Evolutionary conservation across 805 yeast genomes (phyloP).

Genomic region (Myxozyma nipponensis): DNA sequence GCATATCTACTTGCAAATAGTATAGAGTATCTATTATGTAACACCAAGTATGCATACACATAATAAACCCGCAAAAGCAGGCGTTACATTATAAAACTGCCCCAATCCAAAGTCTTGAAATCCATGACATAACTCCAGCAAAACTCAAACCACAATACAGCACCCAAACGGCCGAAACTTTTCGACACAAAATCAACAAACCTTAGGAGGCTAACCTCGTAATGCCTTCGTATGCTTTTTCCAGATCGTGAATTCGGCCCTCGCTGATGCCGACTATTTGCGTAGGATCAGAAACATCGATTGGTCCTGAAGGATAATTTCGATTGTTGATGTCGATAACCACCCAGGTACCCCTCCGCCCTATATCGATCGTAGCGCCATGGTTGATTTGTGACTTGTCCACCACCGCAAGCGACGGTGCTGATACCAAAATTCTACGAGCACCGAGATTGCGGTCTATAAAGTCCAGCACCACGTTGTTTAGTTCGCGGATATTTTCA

Average conservation of each 20-base stretch:
- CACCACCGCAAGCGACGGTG: conserved; percentile 23
- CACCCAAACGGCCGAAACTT: too few relatives aligned
- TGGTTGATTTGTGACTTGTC: conserved; percentile 17
- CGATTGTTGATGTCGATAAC: conserved; percentile 20
- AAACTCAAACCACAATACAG: too few relatives aligned
- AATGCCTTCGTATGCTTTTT: conserved; percentile 3
- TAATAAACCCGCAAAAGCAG: too few relatives aligned
- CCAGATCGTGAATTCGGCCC: conserved; percentile 10
- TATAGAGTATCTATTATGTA: too few relatives aligned
- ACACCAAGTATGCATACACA: too few relatives aligned
- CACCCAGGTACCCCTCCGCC: conserved; percentile 20
- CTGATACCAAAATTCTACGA: conserved; percentile 14
- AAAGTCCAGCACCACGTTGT: conserved; percentile 14
- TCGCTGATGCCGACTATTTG: conserved; percentile 9
- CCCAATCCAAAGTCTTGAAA: too few relatives aligned
- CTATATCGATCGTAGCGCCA: conserved; percentile 25
- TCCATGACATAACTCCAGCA: too few relatives aligned
- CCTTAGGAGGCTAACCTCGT: too few relatives aligned
- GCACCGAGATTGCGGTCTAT: conserved; percentile 2
- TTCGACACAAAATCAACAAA: too few relatives aligned
- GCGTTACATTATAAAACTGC: too few relatives aligned
- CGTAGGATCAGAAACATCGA: background rate
- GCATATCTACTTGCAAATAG: too few relatives aligned
- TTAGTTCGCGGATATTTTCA: conserved; percentile 19
- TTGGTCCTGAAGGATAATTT: background rate